These are phyloP conservation scores for Coemansia sp. DNA, from an alignment of 192 early-diverging fungal genomes.

Conservation along the genomic window DNA sequence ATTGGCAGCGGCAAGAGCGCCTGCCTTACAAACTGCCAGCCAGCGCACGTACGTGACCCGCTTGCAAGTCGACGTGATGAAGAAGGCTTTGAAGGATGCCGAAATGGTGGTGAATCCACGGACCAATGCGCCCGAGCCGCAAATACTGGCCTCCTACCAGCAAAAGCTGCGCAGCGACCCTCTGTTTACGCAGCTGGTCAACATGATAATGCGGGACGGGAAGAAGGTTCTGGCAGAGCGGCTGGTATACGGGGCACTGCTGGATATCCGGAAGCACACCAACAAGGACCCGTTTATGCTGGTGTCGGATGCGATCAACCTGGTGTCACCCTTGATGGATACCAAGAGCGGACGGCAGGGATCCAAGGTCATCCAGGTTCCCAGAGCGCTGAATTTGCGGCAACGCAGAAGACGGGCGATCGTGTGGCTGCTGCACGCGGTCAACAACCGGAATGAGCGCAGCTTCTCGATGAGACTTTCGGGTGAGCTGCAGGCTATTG, in stretches of 20 bases:
- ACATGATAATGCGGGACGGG: conserved; percentile 90
- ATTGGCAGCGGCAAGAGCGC: too few species aligned
- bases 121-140: conserved; percentile 17
- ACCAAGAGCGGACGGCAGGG: conserved; percentile 69
- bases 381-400: conserved; percentile 71
- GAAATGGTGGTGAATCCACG: conserved; percentile 23
- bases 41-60: not conserved
- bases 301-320: conserved; percentile 69
- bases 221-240: conserved; percentile 79
- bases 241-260: conserved; percentile 64
- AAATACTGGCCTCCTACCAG: conserved; percentile 34
- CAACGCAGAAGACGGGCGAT: conserved; percentile 76
- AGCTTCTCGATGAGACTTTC: conserved; percentile 69
- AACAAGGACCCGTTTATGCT: conserved; percentile 65
- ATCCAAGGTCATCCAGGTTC: conserved; percentile 78
- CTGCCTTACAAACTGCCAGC: not conserved
- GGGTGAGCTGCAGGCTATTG: conserved; percentile 75
- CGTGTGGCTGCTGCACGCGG: conserved; percentile 82
- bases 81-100: conserved; percentile 3
- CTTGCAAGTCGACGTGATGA: not conserved
- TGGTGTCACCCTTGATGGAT: conserved; percentile 73
- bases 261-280: conserved; percentile 62
- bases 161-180: conserved; percentile 58
- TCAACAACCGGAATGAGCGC: conserved; percentile 61
- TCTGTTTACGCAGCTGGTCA: conserved; percentile 74